Evolutionary conservation across 208 protist species (phyloP).

Genomic region (Angomonas desouzai): DNA sequence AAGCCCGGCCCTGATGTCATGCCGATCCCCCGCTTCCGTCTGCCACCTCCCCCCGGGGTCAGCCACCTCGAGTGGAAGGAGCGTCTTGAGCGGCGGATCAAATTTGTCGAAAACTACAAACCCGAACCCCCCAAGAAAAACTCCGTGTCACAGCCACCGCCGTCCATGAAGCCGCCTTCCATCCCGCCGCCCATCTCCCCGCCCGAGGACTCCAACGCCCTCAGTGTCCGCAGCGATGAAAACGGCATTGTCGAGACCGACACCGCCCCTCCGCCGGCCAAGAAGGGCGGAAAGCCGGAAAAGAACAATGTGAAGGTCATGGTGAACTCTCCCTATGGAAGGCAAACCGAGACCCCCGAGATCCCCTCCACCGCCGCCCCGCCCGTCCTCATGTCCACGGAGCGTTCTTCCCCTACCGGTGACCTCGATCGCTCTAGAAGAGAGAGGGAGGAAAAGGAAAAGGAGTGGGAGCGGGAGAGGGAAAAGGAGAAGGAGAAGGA

Average conservation of each 20-base stretch:
- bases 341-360: not conserved
- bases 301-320: not conserved
- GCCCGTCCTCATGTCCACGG: not conserved
- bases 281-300: conserved; percentile 1
- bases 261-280: not conserved
- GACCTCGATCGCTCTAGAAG: not conserved
- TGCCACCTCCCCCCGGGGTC: conserved; percentile 34
- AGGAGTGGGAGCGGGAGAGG: conserved; percentile 4
- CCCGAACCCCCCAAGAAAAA: not conserved
- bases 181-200: too few species aligned
- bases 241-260: not conserved
- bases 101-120: conserved; percentile 12
- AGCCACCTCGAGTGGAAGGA: conserved; percentile 36
- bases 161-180: too few species aligned
- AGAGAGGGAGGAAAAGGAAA: conserved; percentile 7
- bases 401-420: not conserved
- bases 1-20: conserved; percentile 15
- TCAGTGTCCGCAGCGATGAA: not conserved
- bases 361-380: not conserved
- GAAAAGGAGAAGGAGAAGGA: conserved; percentile 6
- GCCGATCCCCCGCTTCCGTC: conserved; percentile 27
- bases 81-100: conserved; percentile 17
- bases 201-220: too few species aligned
- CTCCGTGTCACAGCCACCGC: not conserved
- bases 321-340: not conserved